Base-by-base conservation (phyloP, 1,284 basidiomycete genomes). In the Puccinia novopanici region DNA sequence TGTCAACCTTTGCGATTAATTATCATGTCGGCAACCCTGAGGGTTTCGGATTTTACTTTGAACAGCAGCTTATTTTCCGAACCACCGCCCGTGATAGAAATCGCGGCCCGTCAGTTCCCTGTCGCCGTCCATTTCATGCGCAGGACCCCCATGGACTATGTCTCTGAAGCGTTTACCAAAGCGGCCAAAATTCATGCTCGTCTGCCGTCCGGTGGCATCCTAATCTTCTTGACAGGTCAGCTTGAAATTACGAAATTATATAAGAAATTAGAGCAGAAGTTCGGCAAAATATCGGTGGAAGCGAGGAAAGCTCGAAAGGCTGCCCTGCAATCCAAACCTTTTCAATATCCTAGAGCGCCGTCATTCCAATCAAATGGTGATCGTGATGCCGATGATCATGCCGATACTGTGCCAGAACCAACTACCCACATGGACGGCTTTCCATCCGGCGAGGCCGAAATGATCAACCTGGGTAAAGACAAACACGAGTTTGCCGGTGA, bases 11-110 rank as follows among this genome's bases (percentile, higher is more conserved):
- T 99, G 9, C 91, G 97, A 15, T 88, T 99, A 59, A 90, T 99
- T 82, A 97, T 99, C 87, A 99, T 99, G 97, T 99, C 96, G 57
- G 97, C 97, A 0, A 99, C 97, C 0, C 89, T 99, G 8, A 92
- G 95, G 37, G 92, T 98, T 34, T 90, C 91, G 74, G 97, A 99
- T 86, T 99, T 99, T 84, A 91, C 92, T 0, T 90, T 92, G 82
- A 99, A 99, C 86, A 89, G 87, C 70, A 90, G 90, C 0, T 88
- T 99, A 2, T 99, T 99, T 87, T 82, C 90, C 0, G 88, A 88
- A 0, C 90, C 93, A 6, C 96, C 97, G 19, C 97, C 97, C 0
- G 90, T 98, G 72, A 92, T 99, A 85, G 92, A 91, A 83, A 92
- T 99, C 80, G 89, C 91, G 34, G 93, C 93, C 0, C 92, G 97